Conservation (phyloP, 129 eudicot genomes). For the sunflower (Helianthus annuus) region HanXRQr2.0-SUNRISE NC_035449.2:129723797-129724296, state of each 20-base stretch:
- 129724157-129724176: conserved; percentile 35
- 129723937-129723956: conserved; percentile 52
- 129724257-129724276: too few species aligned
- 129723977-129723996: conserved; percentile 61
- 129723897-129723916: too few species aligned
- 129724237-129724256: too few species aligned
- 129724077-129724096: conserved; percentile 88
- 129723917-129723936: too few species aligned
- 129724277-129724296: too few species aligned
- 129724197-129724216: too few species aligned
- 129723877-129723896: too few species aligned
- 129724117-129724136: conserved; percentile 98
- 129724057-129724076: conserved; percentile 87
- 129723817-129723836: conserved; percentile 11
- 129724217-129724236: too few species aligned
- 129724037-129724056: conserved; percentile 74
- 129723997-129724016: conserved; percentile 80
- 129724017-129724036: conserved; percentile 87
- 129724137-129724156: conserved; percentile 99
- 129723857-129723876: not conserved
- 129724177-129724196: not conserved
- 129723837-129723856: not conserved
- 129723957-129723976: conserved; percentile 65
- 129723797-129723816: conserved; percentile 77
- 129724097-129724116: conserved; percentile 93